Evolutionary conservation across 2,329 filamentous ascomycete species (phyloP), one percentile per base, ranked within the genome.

Genomic region (Thyridium curvatum): DNA sequence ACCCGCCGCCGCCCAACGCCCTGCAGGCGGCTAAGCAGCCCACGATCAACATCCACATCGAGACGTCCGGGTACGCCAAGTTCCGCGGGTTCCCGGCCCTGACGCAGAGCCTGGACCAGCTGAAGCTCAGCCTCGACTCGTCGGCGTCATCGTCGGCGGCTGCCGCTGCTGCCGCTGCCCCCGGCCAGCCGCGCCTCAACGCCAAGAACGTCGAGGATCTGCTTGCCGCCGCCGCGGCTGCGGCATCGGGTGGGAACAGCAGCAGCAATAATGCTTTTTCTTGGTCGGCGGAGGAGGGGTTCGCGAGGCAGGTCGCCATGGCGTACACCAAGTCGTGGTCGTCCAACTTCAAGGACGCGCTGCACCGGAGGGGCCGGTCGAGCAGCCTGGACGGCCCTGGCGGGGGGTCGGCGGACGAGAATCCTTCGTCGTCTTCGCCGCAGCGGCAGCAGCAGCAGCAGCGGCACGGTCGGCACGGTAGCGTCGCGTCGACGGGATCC

Each of bases 301-400:
- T 82, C 44, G 58, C 66, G 33, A 67, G 77, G 34, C 67, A 77
- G 41, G 64, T 82, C n/a, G 59, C 65, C 39, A 82, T 82, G 77
- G 58, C 61, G 0, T 79, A 79, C 51, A 59, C 64, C 3, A 70
- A 69, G 38, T 72, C 68, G 30, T 72, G 69, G 59, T 59, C 64
- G 2, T 58, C 65, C 1, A 71, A 66, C 34, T 49, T 76, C 41
- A 64, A 64, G 26, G 59, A 69, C 12, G 68, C 65, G 16, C 64
- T 74, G 32, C 65, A 65, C 12, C 52, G 54, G 8, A 56, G 50
- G 3, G 53, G 52, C 12, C 56, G 59, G 3, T 48, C 58, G 14
- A 38, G 40, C 18, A 53, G 56, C 35, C 52, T 52, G 6, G 21
- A 26, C 21, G 4, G 48, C 49, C 8, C 44, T n/a, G n/a, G n/a